A percentile compares a stretch with the other conserved stretches of the same genome.
Evolutionary conservation across 768 basidiomycete species (phyloP).

Genomic region (Phallus indusiatus): DNA sequence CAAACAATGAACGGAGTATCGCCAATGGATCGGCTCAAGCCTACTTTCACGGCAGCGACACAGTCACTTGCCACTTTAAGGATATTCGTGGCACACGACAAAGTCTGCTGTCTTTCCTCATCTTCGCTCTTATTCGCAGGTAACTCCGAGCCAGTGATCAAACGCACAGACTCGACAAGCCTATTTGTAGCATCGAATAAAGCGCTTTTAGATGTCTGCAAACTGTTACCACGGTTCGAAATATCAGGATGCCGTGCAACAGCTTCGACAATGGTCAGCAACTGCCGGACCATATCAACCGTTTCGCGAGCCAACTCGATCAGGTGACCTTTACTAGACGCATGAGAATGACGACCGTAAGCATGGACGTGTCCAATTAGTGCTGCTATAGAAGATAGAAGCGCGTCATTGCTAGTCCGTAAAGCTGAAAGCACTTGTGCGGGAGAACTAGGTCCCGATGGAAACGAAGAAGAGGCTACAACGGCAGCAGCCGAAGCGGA

Average conservation of each 20-base stretch:
- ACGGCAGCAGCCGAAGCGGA: slow-evolving; percentile 39
- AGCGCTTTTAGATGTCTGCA: slow-evolving; percentile 66
- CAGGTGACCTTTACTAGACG: slow-evolving; percentile 86
- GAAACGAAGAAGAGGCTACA: slow-evolving; percentile 46
- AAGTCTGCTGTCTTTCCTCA: slow-evolving; percentile 64
- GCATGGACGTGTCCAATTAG: slow-evolving; percentile 97
- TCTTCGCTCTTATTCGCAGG: slow-evolving; percentile 52
- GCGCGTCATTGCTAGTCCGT: slow-evolving; percentile 78
- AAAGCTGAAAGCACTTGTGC: slow-evolving; percentile 67
- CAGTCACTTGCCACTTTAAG: slow-evolving; percentile 85
- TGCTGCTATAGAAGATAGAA: slow-evolving; percentile 90
- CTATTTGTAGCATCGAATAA: slow-evolving; percentile 77
- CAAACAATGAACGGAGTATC: slow-evolving; percentile 60
- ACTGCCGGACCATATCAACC: slow-evolving; percentile 85
- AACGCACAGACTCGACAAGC: slow-evolving; percentile 82
- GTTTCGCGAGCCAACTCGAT: slow-evolving; percentile 94
- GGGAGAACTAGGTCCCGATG: slow-evolving; percentile 60
- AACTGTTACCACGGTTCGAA: slow-evolving; percentile 44
- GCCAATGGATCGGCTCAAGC: slow-evolving; percentile 53
- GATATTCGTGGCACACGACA: slow-evolving; percentile 82
- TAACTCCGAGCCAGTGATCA: slow-evolving; percentile 47
- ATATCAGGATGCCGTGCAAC: slow-evolving; percentile 72
- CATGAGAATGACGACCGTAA: slow-evolving; percentile 82
- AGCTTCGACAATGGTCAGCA: slow-evolving; percentile 85
- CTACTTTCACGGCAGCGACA: slow-evolving; percentile 75